Conservation (phyloP, 176 grass and related monocot genomes). For the Bothriochloa decipiens region DNA sequence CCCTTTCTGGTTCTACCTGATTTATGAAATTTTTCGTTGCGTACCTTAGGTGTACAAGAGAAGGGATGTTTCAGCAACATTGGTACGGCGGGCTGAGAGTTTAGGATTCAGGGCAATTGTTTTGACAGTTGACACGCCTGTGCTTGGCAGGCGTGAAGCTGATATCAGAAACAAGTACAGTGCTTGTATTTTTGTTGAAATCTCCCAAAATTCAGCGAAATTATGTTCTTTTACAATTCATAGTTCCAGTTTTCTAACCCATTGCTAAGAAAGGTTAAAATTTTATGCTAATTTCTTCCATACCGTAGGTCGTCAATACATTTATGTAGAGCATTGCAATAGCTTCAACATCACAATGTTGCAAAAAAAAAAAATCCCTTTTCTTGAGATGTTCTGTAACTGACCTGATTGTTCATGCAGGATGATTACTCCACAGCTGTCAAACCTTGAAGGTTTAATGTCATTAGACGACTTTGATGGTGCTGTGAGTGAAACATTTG, state of each 20-base stretch:
- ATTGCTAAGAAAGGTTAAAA: not conserved
- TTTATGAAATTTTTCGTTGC: slow-evolving; percentile 1
- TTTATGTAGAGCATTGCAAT: not conserved
- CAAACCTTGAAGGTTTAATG: slow-evolving; percentile 72
- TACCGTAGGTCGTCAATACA: not conserved
- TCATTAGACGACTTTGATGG: slow-evolving; percentile 42
- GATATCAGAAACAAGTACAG: slow-evolving; percentile 86
- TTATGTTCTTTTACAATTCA: not conserved
- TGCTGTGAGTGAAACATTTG: slow-evolving; percentile 52
- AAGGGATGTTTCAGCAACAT: slow-evolving; percentile 64
- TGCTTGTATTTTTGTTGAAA: not conserved
- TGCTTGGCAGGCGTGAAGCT: slow-evolving; percentile 77
- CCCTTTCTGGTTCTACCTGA: not conserved
- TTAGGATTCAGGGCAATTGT: slow-evolving; percentile 85
- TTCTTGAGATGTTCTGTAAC: not conserved
- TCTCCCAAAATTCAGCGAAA: not conserved
- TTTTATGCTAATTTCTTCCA: not conserved
- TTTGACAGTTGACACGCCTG: slow-evolving; percentile 85
- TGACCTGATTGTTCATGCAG: slow-evolving; percentile 42
- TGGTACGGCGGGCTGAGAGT: slow-evolving; percentile 71
- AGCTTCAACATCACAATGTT: not conserved
- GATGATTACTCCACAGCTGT: slow-evolving; percentile 43
- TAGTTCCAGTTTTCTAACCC: not conserved
- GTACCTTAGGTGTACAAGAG: slow-evolving; percentile 46
- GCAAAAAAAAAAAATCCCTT: not conserved